Conservation (phyloP, 2,329 filamentous ascomycete species). For the Talaromyces sp. region DNA sequence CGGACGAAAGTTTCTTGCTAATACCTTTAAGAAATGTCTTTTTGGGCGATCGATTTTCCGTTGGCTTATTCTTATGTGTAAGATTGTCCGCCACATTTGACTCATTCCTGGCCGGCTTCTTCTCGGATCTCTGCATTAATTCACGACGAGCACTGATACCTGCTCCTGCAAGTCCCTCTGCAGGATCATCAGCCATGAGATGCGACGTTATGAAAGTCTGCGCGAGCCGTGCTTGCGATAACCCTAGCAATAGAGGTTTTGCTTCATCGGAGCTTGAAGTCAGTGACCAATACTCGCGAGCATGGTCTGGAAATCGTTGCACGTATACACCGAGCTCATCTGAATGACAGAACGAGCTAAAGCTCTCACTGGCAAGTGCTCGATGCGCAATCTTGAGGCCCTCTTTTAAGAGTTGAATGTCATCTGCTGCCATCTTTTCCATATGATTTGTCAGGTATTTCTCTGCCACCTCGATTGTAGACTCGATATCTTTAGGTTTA, state of each 20-base stretch:
- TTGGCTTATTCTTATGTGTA: constrained; percentile 26
- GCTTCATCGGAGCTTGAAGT: constrained; percentile 31
- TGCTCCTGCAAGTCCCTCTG: constrained; percentile 39
- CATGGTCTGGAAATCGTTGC: constrained; percentile 61
- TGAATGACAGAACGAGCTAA: constrained; percentile 63
- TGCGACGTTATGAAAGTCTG: constrained; percentile 52
- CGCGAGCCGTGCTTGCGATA: constrained; percentile 55
- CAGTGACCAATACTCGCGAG: constrained; percentile 66
- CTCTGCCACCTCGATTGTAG: constrained; percentile 63
- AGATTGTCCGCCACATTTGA: constrained; percentile 22
- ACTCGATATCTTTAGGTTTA: constrained; percentile 58
- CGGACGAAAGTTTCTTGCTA: constrained; percentile 27
- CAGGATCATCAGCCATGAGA: constrained; percentile 35
- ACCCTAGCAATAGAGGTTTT: constrained; percentile 55
- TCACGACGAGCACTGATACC: constrained; percentile 38
- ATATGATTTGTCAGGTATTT: constrained; percentile 64
- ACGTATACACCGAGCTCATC: constrained; percentile 79
- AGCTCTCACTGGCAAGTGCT: constrained; percentile 60
- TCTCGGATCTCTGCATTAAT: constrained; percentile 24
- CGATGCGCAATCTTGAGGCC: constrained; percentile 64
- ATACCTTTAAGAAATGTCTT: constrained; percentile 31
- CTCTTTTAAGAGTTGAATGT: constrained; percentile 58
- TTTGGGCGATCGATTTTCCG: constrained; percentile 27
- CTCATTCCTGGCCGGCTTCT: constrained; percentile 21
- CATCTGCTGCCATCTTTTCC: constrained; percentile 58